phyloP scores from a whole-genome alignment of 2,329 filamentous ascomycete species.

The Atkinsonella hypoxylon region DNA sequence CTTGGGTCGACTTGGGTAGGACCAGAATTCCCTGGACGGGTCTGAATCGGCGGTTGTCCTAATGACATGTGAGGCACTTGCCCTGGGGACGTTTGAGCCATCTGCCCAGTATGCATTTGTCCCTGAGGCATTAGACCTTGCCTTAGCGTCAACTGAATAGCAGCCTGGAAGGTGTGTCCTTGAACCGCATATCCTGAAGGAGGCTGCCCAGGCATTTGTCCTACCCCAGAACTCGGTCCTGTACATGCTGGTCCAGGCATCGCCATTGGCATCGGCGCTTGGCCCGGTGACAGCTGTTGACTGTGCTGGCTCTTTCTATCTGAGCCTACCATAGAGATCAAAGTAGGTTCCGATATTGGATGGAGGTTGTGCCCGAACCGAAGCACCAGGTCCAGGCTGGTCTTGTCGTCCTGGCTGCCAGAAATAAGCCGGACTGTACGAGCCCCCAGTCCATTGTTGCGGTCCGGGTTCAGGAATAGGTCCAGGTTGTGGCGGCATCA shows the following conservation, averaged over 20 bases:
- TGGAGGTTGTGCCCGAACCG: not conserved
- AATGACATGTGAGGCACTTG: not conserved
- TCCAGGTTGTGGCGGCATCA: not conserved
- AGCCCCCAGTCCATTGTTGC: slow-evolving; percentile 2
- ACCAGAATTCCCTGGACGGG: not conserved
- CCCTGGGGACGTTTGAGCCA: not conserved
- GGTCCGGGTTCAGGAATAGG: slow-evolving; percentile 2
- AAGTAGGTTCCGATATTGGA: slow-evolving; percentile 4
- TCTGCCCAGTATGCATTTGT: not conserved
- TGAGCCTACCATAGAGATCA: not conserved
- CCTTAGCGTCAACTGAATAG: not conserved
- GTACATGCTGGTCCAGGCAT: not conserved
- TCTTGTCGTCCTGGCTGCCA: slow-evolving; percentile 7
- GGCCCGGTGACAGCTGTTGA: not conserved
- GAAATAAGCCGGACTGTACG: slow-evolving; percentile 1
- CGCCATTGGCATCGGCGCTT: not conserved
- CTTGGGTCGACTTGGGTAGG: not conserved
- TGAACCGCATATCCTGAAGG: not conserved
- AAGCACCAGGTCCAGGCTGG: not conserved
- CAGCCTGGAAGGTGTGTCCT: not conserved
- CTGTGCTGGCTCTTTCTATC: not conserved
- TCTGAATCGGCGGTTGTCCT: not conserved
- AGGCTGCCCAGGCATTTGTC: not conserved
- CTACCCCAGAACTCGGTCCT: not conserved
- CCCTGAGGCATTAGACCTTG: not conserved